Base-by-base conservation (phyloP, 2,329 filamentous ascomycete genomes). In the Trichophyton schoenleinii region DNA sequence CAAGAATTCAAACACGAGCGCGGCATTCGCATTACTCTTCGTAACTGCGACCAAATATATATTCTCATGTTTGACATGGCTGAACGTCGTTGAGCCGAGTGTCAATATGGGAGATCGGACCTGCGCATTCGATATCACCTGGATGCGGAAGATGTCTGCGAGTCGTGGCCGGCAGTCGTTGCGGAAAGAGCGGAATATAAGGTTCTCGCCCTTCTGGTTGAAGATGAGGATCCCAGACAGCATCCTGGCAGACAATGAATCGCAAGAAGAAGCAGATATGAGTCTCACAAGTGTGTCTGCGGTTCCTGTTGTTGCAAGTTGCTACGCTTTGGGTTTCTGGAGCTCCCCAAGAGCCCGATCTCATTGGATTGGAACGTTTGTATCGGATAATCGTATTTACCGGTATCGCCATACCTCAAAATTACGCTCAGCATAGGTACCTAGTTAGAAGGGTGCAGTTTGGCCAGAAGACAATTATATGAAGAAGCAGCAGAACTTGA, bases 121-220 rank as follows among this genome's bases (percentile, higher is more conserved):
- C 75, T 96, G 91, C 60, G 94, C 87, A 74, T 99, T 99, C 69
- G 91, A 96, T 74, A 99, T 97, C 78, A 99, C 92, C 74, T 99
- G 94, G 75, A 99, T 99, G 76, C 94, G 91, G 78, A 99, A 99
- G 78, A 99, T 92, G 73, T 99, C 94, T 78, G 94, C 94, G 66
- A 99, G 88, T 60, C 94, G 90, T 61, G 94, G 94, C 62, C 95
- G 90, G 78, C 94, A 97, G 79, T 99, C 95, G 74, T 96, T 96
- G 72, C 94, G 91, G 78, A 99, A 99, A 70, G 94, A 91, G 72
- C 94, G 90, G 80, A 99, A 96, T 76, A 99, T 99, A 72, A 99
- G 89, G 77, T 99, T 96, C 80, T 99, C 94, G 78, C 94, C 94
- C 79, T 99, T 99, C 76, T 99, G 94, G 69, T 99, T 99, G 83